Conservation (phyloP, 2,329 filamentous ascomycete species). For the Lecanicillium sp. region DNA sequence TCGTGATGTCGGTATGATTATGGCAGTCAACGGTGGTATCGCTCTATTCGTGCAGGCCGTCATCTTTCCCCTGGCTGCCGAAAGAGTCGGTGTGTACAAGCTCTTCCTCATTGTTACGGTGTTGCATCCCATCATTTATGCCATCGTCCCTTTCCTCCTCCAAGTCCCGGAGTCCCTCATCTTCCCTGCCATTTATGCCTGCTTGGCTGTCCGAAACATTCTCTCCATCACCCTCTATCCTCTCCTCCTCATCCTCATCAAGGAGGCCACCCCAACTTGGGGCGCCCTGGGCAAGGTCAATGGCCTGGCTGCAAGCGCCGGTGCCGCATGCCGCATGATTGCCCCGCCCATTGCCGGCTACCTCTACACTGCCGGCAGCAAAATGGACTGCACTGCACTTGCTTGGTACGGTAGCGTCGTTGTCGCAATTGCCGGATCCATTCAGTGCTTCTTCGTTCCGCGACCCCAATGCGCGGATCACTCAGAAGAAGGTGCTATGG, state of each 20-base stretch:
- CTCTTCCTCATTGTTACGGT: constrained; percentile 50
- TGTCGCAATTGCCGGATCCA: constrained; percentile 45
- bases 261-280: constrained; percentile 52
- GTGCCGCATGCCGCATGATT: constrained; percentile 58
- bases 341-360: constrained; percentile 57
- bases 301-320: constrained; percentile 56
- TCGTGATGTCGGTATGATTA: constrained; percentile 52
- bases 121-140: constrained; percentile 53
- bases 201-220: constrained; percentile 49
- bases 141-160: constrained; percentile 50
- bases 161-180: constrained; percentile 43
- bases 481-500: constrained; percentile 20
- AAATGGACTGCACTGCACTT: constrained; percentile 49
- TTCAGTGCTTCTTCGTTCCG: constrained; percentile 51
- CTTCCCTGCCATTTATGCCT: constrained; percentile 50
- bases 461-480: constrained; percentile 17
- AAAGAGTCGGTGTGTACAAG: constrained; percentile 48
- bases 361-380: constrained; percentile 52
- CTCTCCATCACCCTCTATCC: constrained; percentile 58
- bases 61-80: constrained; percentile 52
- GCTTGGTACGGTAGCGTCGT: constrained; percentile 56
- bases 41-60: constrained; percentile 51
- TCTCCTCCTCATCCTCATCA: constrained; percentile 58
- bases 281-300: constrained; percentile 56
- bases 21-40: constrained; percentile 51